Evolutionary conservation across 2,329 filamentous ascomycete genomes (phyloP).

Genomic region (Trichoderma sp.): DNA sequence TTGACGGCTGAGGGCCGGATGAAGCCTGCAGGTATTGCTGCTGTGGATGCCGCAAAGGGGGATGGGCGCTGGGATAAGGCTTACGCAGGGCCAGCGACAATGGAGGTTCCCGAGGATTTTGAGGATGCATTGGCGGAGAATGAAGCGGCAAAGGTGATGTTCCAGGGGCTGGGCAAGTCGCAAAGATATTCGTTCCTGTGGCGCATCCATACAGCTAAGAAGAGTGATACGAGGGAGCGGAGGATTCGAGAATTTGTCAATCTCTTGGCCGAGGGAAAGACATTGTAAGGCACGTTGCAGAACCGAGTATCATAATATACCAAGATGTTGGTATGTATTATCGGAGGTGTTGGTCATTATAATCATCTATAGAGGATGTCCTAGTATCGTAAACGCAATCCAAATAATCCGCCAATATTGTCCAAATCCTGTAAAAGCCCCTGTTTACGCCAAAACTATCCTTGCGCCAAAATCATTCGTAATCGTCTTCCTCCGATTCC

Average conservation of each 20-base stretch:
- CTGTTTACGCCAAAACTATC: neutral
- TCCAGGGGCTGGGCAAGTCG: conserved; percentile 42
- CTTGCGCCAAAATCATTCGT: neutral
- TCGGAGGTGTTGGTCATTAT: neutral
- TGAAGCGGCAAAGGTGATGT: conserved; percentile 37
- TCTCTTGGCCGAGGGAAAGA: conserved; percentile 36
- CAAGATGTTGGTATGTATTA: neutral
- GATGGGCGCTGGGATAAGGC: conserved; percentile 59
- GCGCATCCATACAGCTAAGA: conserved; percentile 43
- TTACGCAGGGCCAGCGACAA: conserved; percentile 49
- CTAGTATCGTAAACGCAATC: neutral
- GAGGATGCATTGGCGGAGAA: conserved; percentile 39
- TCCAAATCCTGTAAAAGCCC: neutral
- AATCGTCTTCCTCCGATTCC: conserved; percentile 31
- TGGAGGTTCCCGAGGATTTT: conserved; percentile 50
- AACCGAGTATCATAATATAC: neutral
- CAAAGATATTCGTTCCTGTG: conserved; percentile 47
- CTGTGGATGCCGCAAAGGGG: conserved; percentile 52
- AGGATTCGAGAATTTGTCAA: conserved; percentile 43
- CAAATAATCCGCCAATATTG: neutral
- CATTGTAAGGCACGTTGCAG: conserved; percentile 22
- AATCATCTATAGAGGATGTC: neutral
- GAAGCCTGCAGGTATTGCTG: conserved; percentile 44
- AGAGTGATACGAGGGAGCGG: conserved; percentile 29
- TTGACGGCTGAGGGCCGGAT: conserved; percentile 49